These are phyloP conservation scores for Pythium periplocum DNA, from an alignment of 352 stramenopile genomes.

Conservation along the genomic window DNA sequence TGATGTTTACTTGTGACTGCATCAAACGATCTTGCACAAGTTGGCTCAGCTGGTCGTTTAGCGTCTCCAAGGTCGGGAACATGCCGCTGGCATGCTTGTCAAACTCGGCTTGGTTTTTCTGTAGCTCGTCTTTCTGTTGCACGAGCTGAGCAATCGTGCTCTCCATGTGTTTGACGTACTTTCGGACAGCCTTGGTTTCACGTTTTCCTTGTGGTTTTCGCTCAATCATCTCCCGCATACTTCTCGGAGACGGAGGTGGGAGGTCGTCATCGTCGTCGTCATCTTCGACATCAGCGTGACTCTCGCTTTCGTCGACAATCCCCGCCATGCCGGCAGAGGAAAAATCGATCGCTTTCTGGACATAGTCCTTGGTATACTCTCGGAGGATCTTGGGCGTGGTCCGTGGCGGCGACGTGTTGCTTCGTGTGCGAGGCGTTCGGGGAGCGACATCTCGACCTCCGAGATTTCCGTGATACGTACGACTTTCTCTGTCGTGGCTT, in stretches of 20 bases:
- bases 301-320: not conserved
- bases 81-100: slow-evolving; percentile 82
- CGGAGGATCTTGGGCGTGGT: slow-evolving; percentile 57
- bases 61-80: slow-evolving; percentile 72
- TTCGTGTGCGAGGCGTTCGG: slow-evolving; percentile 15
- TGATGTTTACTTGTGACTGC: slow-evolving; percentile 39
- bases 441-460: slow-evolving; percentile 4
- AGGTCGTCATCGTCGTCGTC: slow-evolving; percentile 32
- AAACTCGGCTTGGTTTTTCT: slow-evolving; percentile 74
- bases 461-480: slow-evolving; percentile 12
- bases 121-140: slow-evolving; percentile 69
- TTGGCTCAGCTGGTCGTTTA: slow-evolving; percentile 75
- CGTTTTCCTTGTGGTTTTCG: slow-evolving; percentile 15
- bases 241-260: slow-evolving; percentile 6
- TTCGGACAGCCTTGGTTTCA: slow-evolving; percentile 49
- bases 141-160: slow-evolving; percentile 72
- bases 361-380: slow-evolving; percentile 65
- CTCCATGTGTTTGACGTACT: slow-evolving; percentile 79
- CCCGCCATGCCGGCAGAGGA: too few relatives aligned
- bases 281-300: slow-evolving; percentile 36
- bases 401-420: slow-evolving; percentile 27
- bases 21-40: slow-evolving; percentile 68
- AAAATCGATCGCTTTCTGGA: slow-evolving; percentile 72
- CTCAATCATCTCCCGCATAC: slow-evolving; percentile 11
- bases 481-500: slow-evolving; percentile 15